Evolutionary conservation across 768 basidiomycete species (phyloP), one percentile per base, ranked within the genome.

Genomic region (Hortiboletus campestris): DNA sequence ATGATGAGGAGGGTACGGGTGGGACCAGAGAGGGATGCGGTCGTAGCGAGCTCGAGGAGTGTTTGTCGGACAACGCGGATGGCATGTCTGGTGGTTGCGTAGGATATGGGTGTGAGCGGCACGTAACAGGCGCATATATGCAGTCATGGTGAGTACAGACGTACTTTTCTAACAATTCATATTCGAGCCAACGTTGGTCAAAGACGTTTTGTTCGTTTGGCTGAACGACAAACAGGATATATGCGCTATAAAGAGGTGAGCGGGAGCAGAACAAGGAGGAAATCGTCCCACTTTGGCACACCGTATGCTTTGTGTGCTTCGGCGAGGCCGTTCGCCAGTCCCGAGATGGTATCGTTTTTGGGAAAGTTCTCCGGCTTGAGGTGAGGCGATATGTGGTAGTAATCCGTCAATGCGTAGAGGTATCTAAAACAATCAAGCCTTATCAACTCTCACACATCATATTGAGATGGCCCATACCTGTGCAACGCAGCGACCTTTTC

Each of bases 161-260:
- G 46, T 67, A 94, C 94, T 72, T 82, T 63, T 93, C 84, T 0
- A 92, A 70, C 0, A 99, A 76, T 57, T 92, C 86, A 58, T 92
- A 97, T 72, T 98, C 93, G 22, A 98, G 73, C 76, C 81, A 83
- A 14, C 88, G 79, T 69, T 99, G 96, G 70, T 98, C 96, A 67
- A 98, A 98, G 6, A 96, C 82, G 71, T 99, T 99, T 36, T 95
- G 80, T 69, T 98, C 96, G 40, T 83, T 81, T 5, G 84, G 80
- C 64, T 95, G 94, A 0, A 92, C 84, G n/a, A 98, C 92, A 64
- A 98, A 91, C 13, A 98, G 77, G 28, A 98, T 82, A 36, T 71
- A 73, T 6, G 84, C 78, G 12, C 80, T 82, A 34, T 2, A 29
- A 29, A 58, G 6, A 36, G 1, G 53, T 49, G 39, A 53, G 22